phyloP scores from a whole-genome alignment of 768 basidiomycete species.

The Boletus patriciae region DNA sequence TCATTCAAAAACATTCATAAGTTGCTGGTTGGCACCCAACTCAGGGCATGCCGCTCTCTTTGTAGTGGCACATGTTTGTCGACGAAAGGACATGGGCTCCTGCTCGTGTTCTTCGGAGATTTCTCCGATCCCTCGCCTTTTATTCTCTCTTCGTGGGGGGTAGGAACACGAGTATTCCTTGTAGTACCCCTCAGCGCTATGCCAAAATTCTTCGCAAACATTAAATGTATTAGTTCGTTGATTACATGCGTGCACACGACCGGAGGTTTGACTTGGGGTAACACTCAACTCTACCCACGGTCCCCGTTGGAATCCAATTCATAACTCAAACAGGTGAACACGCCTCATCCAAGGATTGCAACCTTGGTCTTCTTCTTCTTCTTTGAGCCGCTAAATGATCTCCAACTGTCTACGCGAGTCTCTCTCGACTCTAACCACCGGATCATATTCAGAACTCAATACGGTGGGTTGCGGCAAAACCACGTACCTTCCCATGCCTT shows the following conservation, averaged over 20 bases:
- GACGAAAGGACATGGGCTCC: neutral
- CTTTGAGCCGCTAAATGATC: conserved; percentile 63
- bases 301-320: neutral
- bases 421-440: conserved; percentile 62
- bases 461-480: neutral
- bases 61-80: neutral
- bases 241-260: conserved; percentile 13
- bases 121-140: neutral
- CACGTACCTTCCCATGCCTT: conserved; percentile 82
- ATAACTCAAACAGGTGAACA: neutral
- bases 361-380: conserved; percentile 84
- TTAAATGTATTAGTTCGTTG: conserved; percentile 5
- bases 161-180: neutral
- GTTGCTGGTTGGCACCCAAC: too few species aligned
- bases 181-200: neutral
- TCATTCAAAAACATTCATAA: too few species aligned
- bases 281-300: conserved; percentile 11
- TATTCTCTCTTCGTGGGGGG: neutral
- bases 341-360: conserved; percentile 61
- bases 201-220: neutral
- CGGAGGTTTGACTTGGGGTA: conserved; percentile 8
- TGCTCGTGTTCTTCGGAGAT: neutral
- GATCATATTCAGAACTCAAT: neutral
- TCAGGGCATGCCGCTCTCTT: too few species aligned
- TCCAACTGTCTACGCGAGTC: conserved; percentile 83